Evolutionary conservation across 495 filamentous ascomycete genomes (phyloP).

Genomic region (Delitschia confertaspora): DNA sequence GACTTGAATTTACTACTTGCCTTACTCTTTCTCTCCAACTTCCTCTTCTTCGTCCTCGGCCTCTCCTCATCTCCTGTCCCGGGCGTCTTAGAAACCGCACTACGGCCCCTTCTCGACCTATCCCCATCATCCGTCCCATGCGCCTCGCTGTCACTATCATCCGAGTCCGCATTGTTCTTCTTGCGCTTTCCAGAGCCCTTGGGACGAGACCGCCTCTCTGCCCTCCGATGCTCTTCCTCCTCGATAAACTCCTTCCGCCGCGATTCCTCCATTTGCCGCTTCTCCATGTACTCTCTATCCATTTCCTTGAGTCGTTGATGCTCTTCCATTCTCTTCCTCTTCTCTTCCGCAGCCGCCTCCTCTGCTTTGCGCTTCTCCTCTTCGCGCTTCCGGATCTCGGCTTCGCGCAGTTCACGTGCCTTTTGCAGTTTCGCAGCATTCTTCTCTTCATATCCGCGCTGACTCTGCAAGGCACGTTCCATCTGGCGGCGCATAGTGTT

Average conservation of each 20-base stretch:
- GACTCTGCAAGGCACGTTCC: conserved; percentile 69
- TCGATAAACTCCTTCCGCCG: conserved; percentile 58
- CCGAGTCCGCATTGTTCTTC: conserved; percentile 60
- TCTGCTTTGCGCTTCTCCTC: conserved; percentile 58
- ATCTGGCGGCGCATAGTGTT: conserved; percentile 90
- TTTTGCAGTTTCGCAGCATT: conserved; percentile 75
- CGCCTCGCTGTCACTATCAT: conserved; percentile 39
- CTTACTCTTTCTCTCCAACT: conserved; percentile 28
- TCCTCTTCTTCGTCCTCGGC: conserved; percentile 32
- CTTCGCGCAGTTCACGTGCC: conserved; percentile 67
- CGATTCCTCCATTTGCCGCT: conserved; percentile 64
- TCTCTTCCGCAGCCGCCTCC: conserved; percentile 57
- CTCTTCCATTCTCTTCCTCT: conserved; percentile 71
- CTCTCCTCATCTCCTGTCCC: conserved; percentile 21
- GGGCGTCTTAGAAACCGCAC: conserved; percentile 22
- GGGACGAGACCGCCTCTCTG: conserved; percentile 63
- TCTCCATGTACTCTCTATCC: conserved; percentile 59
- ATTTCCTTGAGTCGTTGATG: conserved; percentile 67
- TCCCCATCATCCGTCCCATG: conserved; percentile 18
- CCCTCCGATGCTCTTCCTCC: conserved; percentile 68
- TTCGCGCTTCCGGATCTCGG: conserved; percentile 63
- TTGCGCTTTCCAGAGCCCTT: conserved; percentile 41
- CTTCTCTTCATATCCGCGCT: conserved; percentile 86
- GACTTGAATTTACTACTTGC: conserved; percentile 34
- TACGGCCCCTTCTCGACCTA: conserved; percentile 18